A percentile compares a stretch with the other conserved stretches of the same genome.
Conservation (phyloP, 1,284 basidiomycete genomes). For the Meripilus lineatus region DNA sequence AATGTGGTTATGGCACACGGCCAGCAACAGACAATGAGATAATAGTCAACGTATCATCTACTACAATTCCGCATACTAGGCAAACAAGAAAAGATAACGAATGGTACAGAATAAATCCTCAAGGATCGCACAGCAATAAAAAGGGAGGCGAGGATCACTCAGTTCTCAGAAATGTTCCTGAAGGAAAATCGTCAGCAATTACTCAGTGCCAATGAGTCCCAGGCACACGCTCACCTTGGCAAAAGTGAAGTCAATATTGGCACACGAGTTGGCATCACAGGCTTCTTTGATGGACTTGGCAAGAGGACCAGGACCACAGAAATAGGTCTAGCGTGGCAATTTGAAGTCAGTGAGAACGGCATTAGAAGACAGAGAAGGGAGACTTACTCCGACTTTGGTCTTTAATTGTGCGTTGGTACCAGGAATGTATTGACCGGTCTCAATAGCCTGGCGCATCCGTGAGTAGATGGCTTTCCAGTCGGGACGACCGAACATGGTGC, state of each 20-base stretch:
- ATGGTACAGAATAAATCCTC: not conserved
- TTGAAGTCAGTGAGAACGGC: conserved; percentile 6
- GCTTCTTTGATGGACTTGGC: conserved; percentile 74
- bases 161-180: conserved; percentile 61
- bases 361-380: not conserved
- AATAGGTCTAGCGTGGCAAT: conserved; percentile 58
- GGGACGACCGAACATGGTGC: conserved; percentile 85
- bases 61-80: too few relatives aligned
- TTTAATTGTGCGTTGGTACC: conserved; percentile 72
- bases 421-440: conserved; percentile 73
- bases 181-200: conserved; percentile 1
- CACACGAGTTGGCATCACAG: conserved; percentile 47
- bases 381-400: conserved; percentile 74
- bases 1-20: too few relatives aligned
- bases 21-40: too few relatives aligned
- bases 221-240: conserved; percentile 51
- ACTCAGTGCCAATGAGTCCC: not conserved
- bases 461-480: conserved; percentile 80
- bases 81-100: not conserved
- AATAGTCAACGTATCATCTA: too few relatives aligned
- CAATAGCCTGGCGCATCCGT: conserved; percentile 68
- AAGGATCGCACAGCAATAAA: conserved; percentile 1
- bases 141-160: not conserved
- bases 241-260: conserved; percentile 69
- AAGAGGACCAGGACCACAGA: conserved; percentile 73